Base-by-base conservation (phyloP, 805 yeast genomes). In the Schwanniomyces sp. region DNA sequence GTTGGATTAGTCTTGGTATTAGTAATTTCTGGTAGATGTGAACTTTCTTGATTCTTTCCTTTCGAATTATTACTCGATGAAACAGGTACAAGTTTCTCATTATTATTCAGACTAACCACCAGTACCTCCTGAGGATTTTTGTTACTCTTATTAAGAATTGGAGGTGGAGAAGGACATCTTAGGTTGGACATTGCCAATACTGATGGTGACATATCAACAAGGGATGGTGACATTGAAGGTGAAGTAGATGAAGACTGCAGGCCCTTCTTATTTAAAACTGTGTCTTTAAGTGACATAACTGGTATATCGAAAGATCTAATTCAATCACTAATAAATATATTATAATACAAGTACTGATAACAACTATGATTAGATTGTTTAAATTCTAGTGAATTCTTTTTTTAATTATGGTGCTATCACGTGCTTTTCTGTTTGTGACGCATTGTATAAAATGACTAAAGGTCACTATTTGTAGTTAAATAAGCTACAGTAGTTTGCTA, bases 101-200 rank as follows among this genome's bases (percentile, higher is more conserved):
- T 16, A 25, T 18, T 25, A 18, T 10, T n/a, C 34, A 29, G 30
- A 32, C 11, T 17, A 9, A 17, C 14, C 11, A 30, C 16, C 1
- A 40, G 30, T 3, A 17, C 40, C 29, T 44, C 24, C 21, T 40
- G 17, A 5, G 48, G 26, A 16, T 29, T 45, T 34, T n/a, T 40
- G 18, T 41, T 18, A 17, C 43, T 50, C 42, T 68, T 69, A 46
- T 63, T 59, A 41, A 82, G 64, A 45, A 84, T 82, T 7, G 89
- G 88, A 1, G 89, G 87, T n/a, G 89, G 88, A 4, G 88, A 83
- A 1, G 88, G 88, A 53, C 87, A 81, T 50, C 85, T 72, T 46
- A 82, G 62, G 58, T 74, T 79, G 7, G 87, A 80, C 29, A 81
- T 65, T 0, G 87, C 86, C 63, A 79, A 59, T 10, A 76, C 81